Evolutionary conservation across 2,329 filamentous ascomycete genomes (phyloP), one percentile per base, ranked within the genome.

Genomic region (Torrubiella hemipterigena): DNA sequence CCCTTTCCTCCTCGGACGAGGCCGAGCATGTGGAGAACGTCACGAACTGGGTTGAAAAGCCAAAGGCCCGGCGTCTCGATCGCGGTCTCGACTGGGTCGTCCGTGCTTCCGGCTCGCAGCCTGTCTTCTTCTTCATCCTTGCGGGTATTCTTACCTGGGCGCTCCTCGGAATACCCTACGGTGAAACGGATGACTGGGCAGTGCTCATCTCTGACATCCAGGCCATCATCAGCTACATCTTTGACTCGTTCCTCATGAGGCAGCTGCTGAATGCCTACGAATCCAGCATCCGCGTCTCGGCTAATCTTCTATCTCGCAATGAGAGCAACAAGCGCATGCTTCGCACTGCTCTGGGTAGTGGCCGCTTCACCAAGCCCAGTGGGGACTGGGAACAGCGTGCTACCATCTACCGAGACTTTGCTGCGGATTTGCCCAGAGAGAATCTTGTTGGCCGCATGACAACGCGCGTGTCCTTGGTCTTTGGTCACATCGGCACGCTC

Each of bases 181-280:
- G 52, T 2, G 38, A 49, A 6, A 45, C 44, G 2, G 48, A 54
- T 23, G 48, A 46, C 3, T 58, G 54, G 55, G 48, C 54, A 19
- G 54, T 55, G 25, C 38, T 55, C 18, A 38, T 58, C 14, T 50
- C 52, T 18, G 51, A 58, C 29, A 42, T 47, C 9, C 50, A 48
- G 30, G 52, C 54, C 11, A 54, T 58, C 31, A 45, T 54, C 31
- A 48, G 52, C 30, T 57, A 58, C 34, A 40, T 55, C 23, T 55
- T 50, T 8, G 54, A 53, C 17, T 55, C 52, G 7, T 46, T 59
- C 12, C 53, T 58, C 23, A 51, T 58, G 42, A 47, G 55, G 2
- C 54, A 59, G 42, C 54, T 56, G 35, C 45, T 48, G 20, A 58
- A 52, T 35, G 43, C 44, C 9, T 48, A 48, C n/a, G 42, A 46